phyloP scores from a whole-genome alignment of 2,329 filamentous ascomycete genomes.

The Neonectria ditissima region DNA sequence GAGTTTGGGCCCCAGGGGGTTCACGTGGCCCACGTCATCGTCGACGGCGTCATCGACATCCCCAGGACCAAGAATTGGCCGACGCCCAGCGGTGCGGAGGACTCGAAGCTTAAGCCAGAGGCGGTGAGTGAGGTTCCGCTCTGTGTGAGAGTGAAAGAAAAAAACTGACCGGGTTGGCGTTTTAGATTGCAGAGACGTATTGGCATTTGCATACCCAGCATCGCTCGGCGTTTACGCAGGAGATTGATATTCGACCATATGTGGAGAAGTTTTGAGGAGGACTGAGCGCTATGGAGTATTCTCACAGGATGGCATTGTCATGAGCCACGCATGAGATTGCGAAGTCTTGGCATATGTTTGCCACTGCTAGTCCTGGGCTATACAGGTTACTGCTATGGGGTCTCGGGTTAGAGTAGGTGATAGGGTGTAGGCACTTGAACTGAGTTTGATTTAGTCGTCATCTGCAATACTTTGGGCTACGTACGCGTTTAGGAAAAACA shows the following conservation, averaged over 20 bases:
- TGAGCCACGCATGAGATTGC: not conserved
- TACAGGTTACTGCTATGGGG: not conserved
- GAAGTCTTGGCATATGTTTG: not conserved
- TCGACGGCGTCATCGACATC: conserved; percentile 89
- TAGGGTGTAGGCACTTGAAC: not conserved
- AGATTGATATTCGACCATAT: conserved; percentile 83
- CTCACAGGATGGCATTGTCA: not conserved
- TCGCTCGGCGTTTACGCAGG: conserved; percentile 81
- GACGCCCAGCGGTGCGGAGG: conserved; percentile 59
- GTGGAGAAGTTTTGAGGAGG: conserved; percentile 82
- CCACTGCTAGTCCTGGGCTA: not conserved
- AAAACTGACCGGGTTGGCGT: conserved; percentile 21
- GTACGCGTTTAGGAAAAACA: too few species aligned
- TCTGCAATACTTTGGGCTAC: not conserved
- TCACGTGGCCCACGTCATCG: conserved; percentile 84
- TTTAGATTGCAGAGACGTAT: conserved; percentile 85
- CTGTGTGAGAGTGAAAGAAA: not conserved
- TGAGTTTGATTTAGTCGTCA: not conserved
- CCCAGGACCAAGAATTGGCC: conserved; percentile 70
- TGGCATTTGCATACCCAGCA: conserved; percentile 88
- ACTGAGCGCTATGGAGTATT: not conserved
- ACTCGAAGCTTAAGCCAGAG: conserved; percentile 78
- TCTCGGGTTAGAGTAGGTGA: not conserved
- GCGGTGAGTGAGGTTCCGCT: conserved; percentile 66
- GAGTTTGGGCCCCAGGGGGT: conserved; percentile 89